phyloP scores from a whole-genome alignment of 192 early-diverging fungal genomes.

The Linnemannia hyalina region DNA sequence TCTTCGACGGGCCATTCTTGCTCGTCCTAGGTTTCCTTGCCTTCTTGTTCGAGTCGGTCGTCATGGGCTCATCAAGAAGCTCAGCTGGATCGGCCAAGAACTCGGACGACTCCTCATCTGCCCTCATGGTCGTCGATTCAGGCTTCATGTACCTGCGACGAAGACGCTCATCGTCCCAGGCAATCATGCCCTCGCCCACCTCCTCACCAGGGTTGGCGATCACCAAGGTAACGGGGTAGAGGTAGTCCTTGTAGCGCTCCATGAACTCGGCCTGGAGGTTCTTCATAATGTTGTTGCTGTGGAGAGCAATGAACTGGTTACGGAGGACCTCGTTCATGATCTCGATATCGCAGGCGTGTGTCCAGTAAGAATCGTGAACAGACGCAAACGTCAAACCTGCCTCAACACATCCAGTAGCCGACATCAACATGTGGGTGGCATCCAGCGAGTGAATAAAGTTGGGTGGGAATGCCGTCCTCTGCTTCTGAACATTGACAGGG shows the following conservation, averaged over 20 bases:
- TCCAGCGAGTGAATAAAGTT: conserved; percentile 99
- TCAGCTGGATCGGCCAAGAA: conserved; percentile 26
- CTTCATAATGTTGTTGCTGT: conserved; percentile 87
- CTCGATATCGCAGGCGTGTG: conserved; percentile 92
- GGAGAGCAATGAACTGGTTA: conserved; percentile 91
- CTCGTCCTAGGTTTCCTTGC: conserved; percentile 1
- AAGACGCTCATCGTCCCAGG: conserved; percentile 49
- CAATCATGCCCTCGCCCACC: conserved; percentile 40
- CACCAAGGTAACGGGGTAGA: conserved; percentile 66
- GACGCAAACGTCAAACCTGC: conserved; percentile 89
- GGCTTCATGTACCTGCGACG: conserved; percentile 34
- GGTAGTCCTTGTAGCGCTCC: conserved; percentile 80
- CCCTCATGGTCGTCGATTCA: neutral
- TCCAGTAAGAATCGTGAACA: conserved; percentile 99
- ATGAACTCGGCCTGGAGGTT: conserved; percentile 86
- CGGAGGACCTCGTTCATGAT: conserved; percentile 87
- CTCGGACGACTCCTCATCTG: neutral
- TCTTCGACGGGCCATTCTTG: conserved; percentile 11
- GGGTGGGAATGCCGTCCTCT: conserved; percentile 96
- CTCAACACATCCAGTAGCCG: conserved; percentile 86
- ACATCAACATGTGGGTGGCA: conserved; percentile 97
- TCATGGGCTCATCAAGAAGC: conserved; percentile 34
- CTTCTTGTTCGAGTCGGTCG: neutral
- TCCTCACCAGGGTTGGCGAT: conserved; percentile 53
- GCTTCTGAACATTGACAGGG: conserved; percentile 92